phyloP scores from a whole-genome alignment of 441 rosid genomes.

The Erysimum pusillum region DNA sequence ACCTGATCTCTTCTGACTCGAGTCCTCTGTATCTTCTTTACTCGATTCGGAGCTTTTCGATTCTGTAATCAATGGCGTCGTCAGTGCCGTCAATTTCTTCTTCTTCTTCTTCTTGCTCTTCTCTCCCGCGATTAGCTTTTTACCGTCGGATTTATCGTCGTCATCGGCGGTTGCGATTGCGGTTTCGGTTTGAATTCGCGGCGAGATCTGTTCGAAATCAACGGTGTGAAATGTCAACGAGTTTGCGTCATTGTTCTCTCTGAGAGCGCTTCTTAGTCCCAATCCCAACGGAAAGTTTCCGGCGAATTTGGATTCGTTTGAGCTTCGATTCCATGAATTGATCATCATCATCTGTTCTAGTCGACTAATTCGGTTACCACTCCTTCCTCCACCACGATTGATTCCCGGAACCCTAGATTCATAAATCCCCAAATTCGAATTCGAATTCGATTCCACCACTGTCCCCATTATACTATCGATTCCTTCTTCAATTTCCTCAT shows the following conservation, averaged over 20 bases:
- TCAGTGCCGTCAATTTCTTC: slow-evolving; percentile 48
- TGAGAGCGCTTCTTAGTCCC: slow-evolving; percentile 55
- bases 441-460: slow-evolving; percentile 38
- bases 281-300: slow-evolving; percentile 47
- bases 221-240: slow-evolving; percentile 63
- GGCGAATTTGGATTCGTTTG: slow-evolving; percentile 48
- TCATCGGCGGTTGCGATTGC: background rate
- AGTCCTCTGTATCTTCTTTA: slow-evolving; percentile 36
- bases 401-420: slow-evolving; percentile 25
- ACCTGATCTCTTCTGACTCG: slow-evolving; percentile 38
- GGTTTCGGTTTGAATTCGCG: slow-evolving; percentile 44
- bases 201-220: slow-evolving; percentile 76
- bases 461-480: slow-evolving; percentile 82
- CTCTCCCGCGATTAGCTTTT: slow-evolving; percentile 44
- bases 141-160: background rate
- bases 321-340: slow-evolving; percentile 52
- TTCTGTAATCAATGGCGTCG: slow-evolving; percentile 26
- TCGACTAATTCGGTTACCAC: slow-evolving; percentile 15
- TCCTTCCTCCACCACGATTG: slow-evolving; percentile 14
- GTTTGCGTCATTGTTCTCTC: slow-evolving; percentile 54
- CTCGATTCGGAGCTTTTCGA: slow-evolving; percentile 37
- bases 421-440: slow-evolving; percentile 21
- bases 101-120: slow-evolving; percentile 68
- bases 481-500: slow-evolving; percentile 74
- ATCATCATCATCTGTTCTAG: slow-evolving; percentile 42